Conservation (phyloP, 352 stramenopile genomes). For the Pythium brassicae region DNA sequence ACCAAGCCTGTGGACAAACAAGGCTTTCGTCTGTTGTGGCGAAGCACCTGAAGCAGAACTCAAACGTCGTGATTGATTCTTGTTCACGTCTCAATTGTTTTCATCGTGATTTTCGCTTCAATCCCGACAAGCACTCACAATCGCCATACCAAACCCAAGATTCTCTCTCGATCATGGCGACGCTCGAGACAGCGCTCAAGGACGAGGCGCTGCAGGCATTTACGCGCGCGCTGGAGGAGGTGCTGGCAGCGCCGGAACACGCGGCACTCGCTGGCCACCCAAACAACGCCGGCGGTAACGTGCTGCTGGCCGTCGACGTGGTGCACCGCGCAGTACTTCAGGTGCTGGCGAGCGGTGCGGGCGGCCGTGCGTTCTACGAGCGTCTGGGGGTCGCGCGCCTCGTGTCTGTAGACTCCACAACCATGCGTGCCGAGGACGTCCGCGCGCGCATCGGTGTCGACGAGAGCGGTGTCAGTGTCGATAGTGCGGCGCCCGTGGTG, state of each 20-base stretch:
- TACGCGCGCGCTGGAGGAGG: conserved; percentile 21
- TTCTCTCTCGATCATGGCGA: too few species aligned
- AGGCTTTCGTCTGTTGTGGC: too few species aligned
- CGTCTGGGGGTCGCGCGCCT: conserved; percentile 43
- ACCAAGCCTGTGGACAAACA: too few species aligned
- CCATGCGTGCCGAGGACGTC: conserved; percentile 22
- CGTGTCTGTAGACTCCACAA: conserved; percentile 33
- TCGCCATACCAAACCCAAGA: too few species aligned
- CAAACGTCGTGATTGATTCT: too few species aligned
- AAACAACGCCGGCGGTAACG: too few species aligned
- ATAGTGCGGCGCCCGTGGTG: conserved; percentile 23
- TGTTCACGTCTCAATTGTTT: too few species aligned
- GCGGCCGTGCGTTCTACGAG: conserved; percentile 64
- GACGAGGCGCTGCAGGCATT: conserved; percentile 47
- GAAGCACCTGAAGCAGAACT: too few species aligned
- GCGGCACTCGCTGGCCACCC: too few species aligned
- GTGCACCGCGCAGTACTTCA: conserved; percentile 60
- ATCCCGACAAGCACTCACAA: too few species aligned
- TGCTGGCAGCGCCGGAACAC: conserved; percentile 4
- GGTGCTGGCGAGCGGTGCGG: conserved; percentile 57
- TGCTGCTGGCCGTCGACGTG: conserved; percentile 49
- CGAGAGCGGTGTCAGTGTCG: too few species aligned
- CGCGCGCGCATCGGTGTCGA: conserved; percentile 24
- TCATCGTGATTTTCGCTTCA: too few species aligned
- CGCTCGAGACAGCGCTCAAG: conserved; percentile 47